Base-by-base conservation (phyloP, 768 basidiomycete genomes). In the Baorangia bicolor region DNA sequence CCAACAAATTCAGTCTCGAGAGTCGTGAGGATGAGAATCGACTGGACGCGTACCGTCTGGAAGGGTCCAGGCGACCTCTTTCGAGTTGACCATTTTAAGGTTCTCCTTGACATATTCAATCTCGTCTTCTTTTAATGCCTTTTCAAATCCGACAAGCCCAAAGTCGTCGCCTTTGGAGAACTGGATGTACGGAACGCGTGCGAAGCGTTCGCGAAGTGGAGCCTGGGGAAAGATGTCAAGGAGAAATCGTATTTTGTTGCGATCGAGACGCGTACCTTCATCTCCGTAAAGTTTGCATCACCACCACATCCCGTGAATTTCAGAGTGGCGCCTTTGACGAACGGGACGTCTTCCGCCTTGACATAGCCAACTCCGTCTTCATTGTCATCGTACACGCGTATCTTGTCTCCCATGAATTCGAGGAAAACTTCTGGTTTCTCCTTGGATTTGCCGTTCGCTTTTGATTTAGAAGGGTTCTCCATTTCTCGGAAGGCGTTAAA, bases 401-500 rank as follows among this genome's bases (percentile, higher is more conserved):
- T 69, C 56, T 84, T 86, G 43, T 74, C 77, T 10, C 89, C 90
- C 73, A 92, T 78, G 70, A 90, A 90, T 60, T 92, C 85, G 48
- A 92, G 79, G 56, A 79, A 84, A 1, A 90, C 75, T 46, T 90
- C 86, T 18, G 82, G 83, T 59, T 78, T 75, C 23, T 73, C 72
- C 55, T 74, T 76, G 39, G 69, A 69, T 52, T 72, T 74, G 23
- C 64, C 71, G 43, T 63, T 72, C 28, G 64, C 57, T 46, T 64
- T 64, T 43, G 69, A 67, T 43, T 74, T 78, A n/a, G 64, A 59
- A 40, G 69, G 65, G 34, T 73, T 76, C 20, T 71, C 74, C 81
- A 83, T 85, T 58, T 87, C 84, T 50, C 78, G 78, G 77, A 94
- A 94, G 16, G 92, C 92, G 64, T 93, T 87, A 74, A 94, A 94